Evolutionary conservation across 371 early-diverging fungal species (phyloP).

Genomic region (Chytridium lagenaria): DNA sequence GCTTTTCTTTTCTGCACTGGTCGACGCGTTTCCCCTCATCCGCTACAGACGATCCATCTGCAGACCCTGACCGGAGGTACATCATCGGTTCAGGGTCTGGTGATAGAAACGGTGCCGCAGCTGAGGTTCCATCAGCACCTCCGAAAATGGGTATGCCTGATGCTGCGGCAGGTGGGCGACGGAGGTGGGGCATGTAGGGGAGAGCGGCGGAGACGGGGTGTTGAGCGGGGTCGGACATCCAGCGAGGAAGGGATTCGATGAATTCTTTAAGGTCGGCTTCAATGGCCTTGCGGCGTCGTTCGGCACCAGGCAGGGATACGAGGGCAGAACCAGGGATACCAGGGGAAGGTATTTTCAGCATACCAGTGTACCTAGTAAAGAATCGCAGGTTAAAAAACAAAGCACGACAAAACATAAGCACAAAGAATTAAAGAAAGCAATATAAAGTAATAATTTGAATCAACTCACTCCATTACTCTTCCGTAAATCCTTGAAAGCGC

Average conservation of each 20-base stretch:
- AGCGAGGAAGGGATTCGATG: slow-evolving; percentile 8
- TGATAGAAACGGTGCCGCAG: not conserved
- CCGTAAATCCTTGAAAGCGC: slow-evolving; percentile 13
- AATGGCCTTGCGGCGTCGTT: slow-evolving; percentile 11
- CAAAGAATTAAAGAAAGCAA: not conserved
- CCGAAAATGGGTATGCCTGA: no score
- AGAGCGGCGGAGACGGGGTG: not conserved
- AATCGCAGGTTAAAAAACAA: not conserved
- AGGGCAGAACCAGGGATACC: not conserved
- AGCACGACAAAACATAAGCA: not conserved
- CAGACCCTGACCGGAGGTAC: slow-evolving; percentile 3
- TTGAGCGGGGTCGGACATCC: slow-evolving; percentile 12
- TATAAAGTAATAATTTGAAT: not conserved
- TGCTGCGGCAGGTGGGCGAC: not conserved
- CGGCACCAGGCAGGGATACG: slow-evolving; percentile 5
- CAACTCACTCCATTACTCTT: slow-evolving; percentile 24
- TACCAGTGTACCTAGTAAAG: slow-evolving; percentile 15
- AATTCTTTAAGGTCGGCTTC: slow-evolving; percentile 17
- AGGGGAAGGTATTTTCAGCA: slow-evolving; percentile 17
- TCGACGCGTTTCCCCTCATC: not conserved
- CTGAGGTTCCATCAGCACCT: not conserved
- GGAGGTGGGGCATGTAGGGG: slow-evolving; percentile 2
- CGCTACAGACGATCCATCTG: not conserved
- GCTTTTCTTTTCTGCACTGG: no score
- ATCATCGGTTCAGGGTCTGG: not conserved